A percentile compares a stretch with the other conserved stretches of the same genome.
Conservation (phyloP, 352 stramenopile species). For the Globisporangium carolinianum region DNA sequence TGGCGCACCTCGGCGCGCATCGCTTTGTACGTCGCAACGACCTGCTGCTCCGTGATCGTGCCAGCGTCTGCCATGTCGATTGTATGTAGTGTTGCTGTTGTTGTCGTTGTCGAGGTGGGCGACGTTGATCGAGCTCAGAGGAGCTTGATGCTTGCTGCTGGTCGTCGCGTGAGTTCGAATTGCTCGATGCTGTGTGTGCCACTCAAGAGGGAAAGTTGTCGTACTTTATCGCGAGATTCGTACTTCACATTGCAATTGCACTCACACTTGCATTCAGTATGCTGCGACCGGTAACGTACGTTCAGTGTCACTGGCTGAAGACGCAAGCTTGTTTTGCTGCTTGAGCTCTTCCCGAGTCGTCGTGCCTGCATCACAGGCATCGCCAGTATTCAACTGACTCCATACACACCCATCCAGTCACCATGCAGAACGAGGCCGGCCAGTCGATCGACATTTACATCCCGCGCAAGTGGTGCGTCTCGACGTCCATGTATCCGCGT, state of each 20-base stretch:
- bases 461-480: constrained; percentile 93
- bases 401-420: constrained; percentile 23
- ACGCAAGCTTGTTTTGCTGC: not conserved
- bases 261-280: constrained; percentile 38
- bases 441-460: constrained; percentile 98
- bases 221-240: not conserved
- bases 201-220: not conserved
- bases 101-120: not conserved
- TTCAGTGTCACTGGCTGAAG: constrained; percentile 65
- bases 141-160: too few species aligned
- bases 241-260: not conserved
- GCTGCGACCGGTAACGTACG: constrained; percentile 72
- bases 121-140: too few species aligned
- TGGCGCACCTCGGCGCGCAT: constrained; percentile 78
- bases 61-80: constrained; percentile 25
- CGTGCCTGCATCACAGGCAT: too few species aligned
- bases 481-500: not conserved
- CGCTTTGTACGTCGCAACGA: constrained; percentile 83
- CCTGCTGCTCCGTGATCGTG: constrained; percentile 79
- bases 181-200: not conserved
- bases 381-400: constrained; percentile 67
- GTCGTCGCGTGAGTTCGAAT: not conserved
- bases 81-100: not conserved
- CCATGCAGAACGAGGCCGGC: constrained; percentile 97
- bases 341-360: too few species aligned